These are phyloP conservation scores for Parascedosporium putredinis DNA, from an alignment of 2,329 filamentous ascomycete genomes.

Conservation along the genomic window DNA sequence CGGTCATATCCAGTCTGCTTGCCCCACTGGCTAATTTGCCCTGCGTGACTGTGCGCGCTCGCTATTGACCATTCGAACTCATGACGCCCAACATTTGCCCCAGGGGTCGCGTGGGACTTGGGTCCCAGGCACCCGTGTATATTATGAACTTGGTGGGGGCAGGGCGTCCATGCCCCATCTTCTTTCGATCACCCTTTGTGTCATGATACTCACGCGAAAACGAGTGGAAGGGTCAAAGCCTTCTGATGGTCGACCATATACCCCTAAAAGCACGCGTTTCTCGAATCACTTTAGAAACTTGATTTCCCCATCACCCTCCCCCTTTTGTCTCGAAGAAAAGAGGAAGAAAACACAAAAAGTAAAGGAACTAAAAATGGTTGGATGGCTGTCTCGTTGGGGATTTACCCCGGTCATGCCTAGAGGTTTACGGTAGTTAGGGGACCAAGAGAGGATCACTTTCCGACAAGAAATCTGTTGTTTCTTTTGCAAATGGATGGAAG, in stretches of 20 bases:
- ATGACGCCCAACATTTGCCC: not conserved
- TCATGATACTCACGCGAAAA: conserved; percentile 7
- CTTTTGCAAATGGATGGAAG: not conserved
- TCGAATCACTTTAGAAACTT: not conserved
- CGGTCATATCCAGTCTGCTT: conserved; percentile 88
- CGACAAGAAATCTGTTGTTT: not conserved
- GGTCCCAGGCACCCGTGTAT: conserved; percentile 8
- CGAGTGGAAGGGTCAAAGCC: not conserved
- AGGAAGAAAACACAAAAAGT: not conserved
- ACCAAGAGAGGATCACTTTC: conserved; percentile 8
- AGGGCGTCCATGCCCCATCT: not conserved
- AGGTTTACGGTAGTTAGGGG: conserved; percentile 9
- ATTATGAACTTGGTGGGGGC: conserved; percentile 7
- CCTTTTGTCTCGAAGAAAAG: too few relatives aligned
- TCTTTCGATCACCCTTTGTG: conserved; percentile 4
- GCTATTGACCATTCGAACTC: not conserved
- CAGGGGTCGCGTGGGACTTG: conserved; percentile 3
- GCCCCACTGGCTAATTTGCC: conserved; percentile 62
- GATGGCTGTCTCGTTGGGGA: conserved; percentile 5
- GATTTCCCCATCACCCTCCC: too few relatives aligned
- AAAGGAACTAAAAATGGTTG: conserved; percentile 4
- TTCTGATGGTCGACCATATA: conserved; percentile 3
- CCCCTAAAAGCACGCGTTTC: conserved; percentile 1
- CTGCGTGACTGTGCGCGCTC: not conserved
- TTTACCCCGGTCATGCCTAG: conserved; percentile 5